A percentile compares a stretch with the other conserved stretches of the same genome.
Evolutionary conservation across 1,284 basidiomycete genomes (phyloP).

Genomic region (Sporisorium exsertum): DNA sequence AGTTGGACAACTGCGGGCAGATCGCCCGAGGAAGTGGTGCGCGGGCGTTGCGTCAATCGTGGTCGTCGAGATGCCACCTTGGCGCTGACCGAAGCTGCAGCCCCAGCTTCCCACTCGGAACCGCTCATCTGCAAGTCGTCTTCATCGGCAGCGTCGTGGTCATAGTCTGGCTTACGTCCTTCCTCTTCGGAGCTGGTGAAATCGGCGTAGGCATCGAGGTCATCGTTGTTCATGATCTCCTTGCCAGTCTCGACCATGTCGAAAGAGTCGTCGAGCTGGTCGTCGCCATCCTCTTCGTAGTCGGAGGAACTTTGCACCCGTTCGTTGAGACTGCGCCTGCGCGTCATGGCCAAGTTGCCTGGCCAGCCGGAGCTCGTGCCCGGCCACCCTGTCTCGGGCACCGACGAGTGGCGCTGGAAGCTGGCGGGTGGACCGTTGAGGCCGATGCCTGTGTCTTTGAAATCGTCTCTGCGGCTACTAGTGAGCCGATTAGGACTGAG

Average conservation of each 20-base stretch:
- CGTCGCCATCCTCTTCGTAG: conserved; percentile 44
- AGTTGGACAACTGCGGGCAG: conserved; percentile 78
- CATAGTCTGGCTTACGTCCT: conserved; percentile 7
- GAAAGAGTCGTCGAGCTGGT: conserved; percentile 31
- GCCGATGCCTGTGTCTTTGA: not conserved
- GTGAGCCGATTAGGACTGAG: conserved; percentile 6
- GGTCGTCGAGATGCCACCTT: conserved; percentile 10
- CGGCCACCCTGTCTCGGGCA: conserved; percentile 44
- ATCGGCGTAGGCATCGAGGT: conserved; percentile 17
- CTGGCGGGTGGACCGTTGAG: conserved; percentile 4
- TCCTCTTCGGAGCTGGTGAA: conserved; percentile 37
- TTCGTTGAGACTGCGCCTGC: conserved; percentile 40
- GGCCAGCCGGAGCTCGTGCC: conserved; percentile 35
- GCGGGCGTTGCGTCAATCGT: conserved; percentile 9
- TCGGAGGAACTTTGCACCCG: conserved; percentile 37
- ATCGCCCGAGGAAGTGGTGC: conserved; percentile 8
- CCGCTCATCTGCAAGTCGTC: conserved; percentile 51
- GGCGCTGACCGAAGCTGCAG: not conserved
- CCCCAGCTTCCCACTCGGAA: conserved; percentile 40
- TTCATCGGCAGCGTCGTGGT: conserved; percentile 37
- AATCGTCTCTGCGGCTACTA: conserved; percentile 1
- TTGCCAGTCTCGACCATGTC: conserved; percentile 18
- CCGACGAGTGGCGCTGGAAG: conserved; percentile 48
- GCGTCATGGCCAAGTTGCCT: conserved; percentile 31
- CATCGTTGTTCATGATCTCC: conserved; percentile 18